Conservation (phyloP, 345 rosid genomes). For the Euphorbia lathyris region DNA sequence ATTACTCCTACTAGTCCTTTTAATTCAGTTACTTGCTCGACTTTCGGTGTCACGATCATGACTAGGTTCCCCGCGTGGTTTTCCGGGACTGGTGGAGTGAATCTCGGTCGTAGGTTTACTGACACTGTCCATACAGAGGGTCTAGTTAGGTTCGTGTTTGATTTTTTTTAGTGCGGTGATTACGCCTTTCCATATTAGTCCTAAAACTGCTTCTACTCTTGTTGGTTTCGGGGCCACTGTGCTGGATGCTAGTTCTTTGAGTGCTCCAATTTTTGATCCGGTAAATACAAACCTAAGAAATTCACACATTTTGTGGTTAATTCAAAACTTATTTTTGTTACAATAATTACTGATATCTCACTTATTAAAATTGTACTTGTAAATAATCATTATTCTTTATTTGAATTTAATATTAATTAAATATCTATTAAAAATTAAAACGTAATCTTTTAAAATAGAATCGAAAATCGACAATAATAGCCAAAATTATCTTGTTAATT, state of each 20-base stretch:
- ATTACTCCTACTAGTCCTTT: neutral
- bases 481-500: too few relatives aligned
- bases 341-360: too few relatives aligned
- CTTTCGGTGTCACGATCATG: neutral
- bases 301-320: too few relatives aligned
- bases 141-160: neutral
- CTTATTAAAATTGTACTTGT: too few relatives aligned
- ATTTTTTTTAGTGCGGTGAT: neutral
- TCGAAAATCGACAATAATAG: too few relatives aligned
- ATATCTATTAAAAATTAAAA: too few relatives aligned
- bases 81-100: slow-evolving; percentile 10
- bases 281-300: slow-evolving; percentile 21
- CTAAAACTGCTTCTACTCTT: slow-evolving; percentile 7
- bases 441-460: too few relatives aligned
- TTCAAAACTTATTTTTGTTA: too few relatives aligned
- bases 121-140: neutral
- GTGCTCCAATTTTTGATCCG: neutral
- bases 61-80: slow-evolving; percentile 1
- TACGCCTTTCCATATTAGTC: slow-evolving; percentile 13
- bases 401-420: too few relatives aligned
- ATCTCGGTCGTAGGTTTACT: slow-evolving; percentile 13
- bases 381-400: too few relatives aligned
- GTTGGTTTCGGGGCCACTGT: slow-evolving; percentile 9
- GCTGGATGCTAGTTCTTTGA: slow-evolving; percentile 1
- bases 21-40: neutral